Conservation (phyloP, 1,139 yeast species). For the Kodamaea alishanica region DNA sequence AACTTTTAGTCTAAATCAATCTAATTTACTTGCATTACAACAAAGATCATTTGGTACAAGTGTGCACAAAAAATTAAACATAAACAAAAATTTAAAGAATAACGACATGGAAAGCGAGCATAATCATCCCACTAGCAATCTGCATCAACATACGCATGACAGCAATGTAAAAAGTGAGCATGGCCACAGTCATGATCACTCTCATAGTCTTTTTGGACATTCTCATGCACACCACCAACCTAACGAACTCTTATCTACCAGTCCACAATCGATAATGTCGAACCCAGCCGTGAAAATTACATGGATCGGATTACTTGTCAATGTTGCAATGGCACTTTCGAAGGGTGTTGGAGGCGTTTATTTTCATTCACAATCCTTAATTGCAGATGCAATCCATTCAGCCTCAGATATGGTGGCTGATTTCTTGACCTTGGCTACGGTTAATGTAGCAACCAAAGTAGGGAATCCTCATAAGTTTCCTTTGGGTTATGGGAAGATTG, state of each 20-base stretch:
- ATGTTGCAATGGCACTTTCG: conserved; percentile 79
- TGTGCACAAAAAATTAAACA: too few relatives aligned
- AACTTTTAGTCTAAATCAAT: too few relatives aligned
- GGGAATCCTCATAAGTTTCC: conserved; percentile 67
- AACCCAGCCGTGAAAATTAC: conserved; percentile 94
- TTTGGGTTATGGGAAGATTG: conserved; percentile 88
- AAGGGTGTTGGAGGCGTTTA: conserved; percentile 86
- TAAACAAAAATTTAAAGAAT: too few relatives aligned
- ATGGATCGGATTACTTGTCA: conserved; percentile 82
- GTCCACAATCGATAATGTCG: conserved; percentile 27
- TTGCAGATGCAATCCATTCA: conserved; percentile 94
- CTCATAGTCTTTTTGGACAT: conserved; percentile 21
- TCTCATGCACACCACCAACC: conserved; percentile 39
- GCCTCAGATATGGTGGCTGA: conserved; percentile 87
- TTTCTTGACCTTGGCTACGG: conserved; percentile 83
- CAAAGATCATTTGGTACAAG: too few relatives aligned
- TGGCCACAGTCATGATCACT: conserved; percentile 5
- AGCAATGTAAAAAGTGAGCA: background rate
- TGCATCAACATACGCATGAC: background rate
- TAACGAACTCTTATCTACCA: conserved; percentile 36
- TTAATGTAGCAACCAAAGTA: conserved; percentile 66
- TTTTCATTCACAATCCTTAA: conserved; percentile 89
- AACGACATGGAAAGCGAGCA: background rate
- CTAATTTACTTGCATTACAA: too few relatives aligned
- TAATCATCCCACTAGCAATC: background rate